A percentile compares a stretch with the other conserved stretches of the same genome.
These are phyloP conservation scores for Trypanosoma mega DNA, from an alignment of 208 protist genomes.

Conservation along the genomic window DNA sequence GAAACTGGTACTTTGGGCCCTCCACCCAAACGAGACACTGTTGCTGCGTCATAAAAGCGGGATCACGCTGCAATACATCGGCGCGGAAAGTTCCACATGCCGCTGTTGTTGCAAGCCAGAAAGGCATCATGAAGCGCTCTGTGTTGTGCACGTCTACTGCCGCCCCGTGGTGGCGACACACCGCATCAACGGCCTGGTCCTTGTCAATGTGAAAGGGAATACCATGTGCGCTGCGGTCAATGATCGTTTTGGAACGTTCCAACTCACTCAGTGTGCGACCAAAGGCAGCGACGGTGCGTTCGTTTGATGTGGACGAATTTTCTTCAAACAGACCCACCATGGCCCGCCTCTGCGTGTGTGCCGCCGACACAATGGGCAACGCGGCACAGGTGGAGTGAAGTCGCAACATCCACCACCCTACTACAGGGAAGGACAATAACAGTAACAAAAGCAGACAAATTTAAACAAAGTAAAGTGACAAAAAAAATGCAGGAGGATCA, in stretches of 20 bases:
- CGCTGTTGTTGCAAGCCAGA: conserved; percentile 78
- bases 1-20: conserved; percentile 82
- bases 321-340: conserved; percentile 76
- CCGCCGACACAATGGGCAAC: neutral
- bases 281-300: conserved; percentile 53
- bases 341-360: conserved; percentile 19
- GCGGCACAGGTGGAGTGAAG: neutral
- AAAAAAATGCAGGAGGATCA: neutral
- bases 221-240: conserved; percentile 73
- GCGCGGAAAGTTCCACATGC: conserved; percentile 71
- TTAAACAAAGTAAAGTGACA: neutral
- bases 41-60: conserved; percentile 68
- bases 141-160: conserved; percentile 62
- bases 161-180: conserved; percentile 73
- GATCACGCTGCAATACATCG: conserved; percentile 80
- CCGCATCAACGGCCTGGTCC: conserved; percentile 70
- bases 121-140: conserved; percentile 82
- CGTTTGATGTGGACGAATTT: neutral
- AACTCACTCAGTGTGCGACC: conserved; percentile 62
- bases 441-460: too few relatives aligned
- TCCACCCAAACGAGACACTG: conserved; percentile 83
- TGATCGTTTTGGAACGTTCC: conserved; percentile 51
- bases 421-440: too few relatives aligned
- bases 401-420: conserved; percentile 5
- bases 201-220: conserved; percentile 83